A percentile compares a stretch with the other conserved stretches of the same genome.
These are phyloP conservation scores for Periconia macrospinosa DNA, from an alignment of 2,329 filamentous ascomycete genomes.

Conservation along the genomic window DNA sequence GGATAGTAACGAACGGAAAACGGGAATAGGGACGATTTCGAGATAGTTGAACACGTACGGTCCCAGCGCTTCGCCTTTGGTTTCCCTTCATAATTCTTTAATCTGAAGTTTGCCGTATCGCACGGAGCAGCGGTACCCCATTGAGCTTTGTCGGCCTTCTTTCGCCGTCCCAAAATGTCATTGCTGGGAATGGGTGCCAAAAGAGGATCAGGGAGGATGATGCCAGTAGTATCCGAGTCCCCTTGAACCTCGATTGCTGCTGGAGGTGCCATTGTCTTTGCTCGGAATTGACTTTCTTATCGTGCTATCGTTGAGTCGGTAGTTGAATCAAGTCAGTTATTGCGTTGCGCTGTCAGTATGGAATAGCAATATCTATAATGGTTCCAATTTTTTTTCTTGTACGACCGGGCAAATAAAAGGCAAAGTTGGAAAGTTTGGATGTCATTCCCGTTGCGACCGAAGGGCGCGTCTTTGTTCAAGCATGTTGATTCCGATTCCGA, in stretches of 20 bases:
- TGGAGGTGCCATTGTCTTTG: constrained; percentile 32
- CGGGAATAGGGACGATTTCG: background rate
- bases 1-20: background rate
- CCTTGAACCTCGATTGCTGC: constrained; percentile 46
- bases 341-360: background rate
- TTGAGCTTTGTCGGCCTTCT: constrained; percentile 69
- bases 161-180: constrained; percentile 68
- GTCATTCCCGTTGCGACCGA: no score
- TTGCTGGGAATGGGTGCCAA: constrained; percentile 57
- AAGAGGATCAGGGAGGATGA: constrained; percentile 55
- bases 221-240: constrained; percentile 51
- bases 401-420: no score
- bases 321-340: background rate
- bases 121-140: constrained; percentile 77
- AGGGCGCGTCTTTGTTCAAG: background rate
- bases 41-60: constrained; percentile 59
- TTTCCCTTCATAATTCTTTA: constrained; percentile 63
- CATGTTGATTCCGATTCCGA: constrained; percentile 9
- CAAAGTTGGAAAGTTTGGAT: no score
- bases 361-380: background rate
- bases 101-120: constrained; percentile 80
- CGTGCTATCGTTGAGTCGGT: background rate
- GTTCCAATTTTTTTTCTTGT: background rate
- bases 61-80: constrained; percentile 83
- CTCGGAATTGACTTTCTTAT: background rate